Conservation (phyloP, 495 filamentous ascomycete genomes). For the Daldinia bambusicola region DNA sequence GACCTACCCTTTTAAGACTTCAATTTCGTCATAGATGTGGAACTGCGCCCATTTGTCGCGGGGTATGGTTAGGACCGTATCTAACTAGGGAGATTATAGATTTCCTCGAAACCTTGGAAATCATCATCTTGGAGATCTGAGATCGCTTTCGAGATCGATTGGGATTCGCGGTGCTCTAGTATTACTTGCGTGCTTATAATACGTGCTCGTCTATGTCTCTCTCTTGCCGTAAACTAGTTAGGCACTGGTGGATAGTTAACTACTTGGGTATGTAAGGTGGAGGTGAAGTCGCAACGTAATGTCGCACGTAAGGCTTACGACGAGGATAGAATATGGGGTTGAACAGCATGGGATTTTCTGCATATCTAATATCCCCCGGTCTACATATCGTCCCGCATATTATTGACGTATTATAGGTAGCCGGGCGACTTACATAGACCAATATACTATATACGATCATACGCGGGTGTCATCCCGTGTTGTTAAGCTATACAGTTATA, state of each 20-base stretch:
- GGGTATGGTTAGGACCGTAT: constrained; percentile 5
- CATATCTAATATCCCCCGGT: constrained; percentile 26
- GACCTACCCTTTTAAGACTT: constrained; percentile 30
- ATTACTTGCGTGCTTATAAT: background rate
- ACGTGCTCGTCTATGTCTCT: background rate
- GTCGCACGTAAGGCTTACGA: constrained; percentile 41
- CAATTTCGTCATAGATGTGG: constrained; percentile 41
- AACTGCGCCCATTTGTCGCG: constrained; percentile 38
- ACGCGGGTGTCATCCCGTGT: constrained; percentile 16
- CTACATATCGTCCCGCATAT: constrained; percentile 5
- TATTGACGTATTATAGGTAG: background rate
- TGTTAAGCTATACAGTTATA: constrained; percentile 9
- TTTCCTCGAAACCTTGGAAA: constrained; percentile 23
- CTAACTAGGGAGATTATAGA: constrained; percentile 12
- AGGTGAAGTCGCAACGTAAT: constrained; percentile 21
- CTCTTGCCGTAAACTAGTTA: constrained; percentile 2
- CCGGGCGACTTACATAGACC: constrained; percentile 18
- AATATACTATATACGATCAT: constrained; percentile 1
- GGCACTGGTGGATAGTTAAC: background rate
- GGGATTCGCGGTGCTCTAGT: constrained; percentile 1
- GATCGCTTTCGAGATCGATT: constrained; percentile 29
- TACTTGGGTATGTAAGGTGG: background rate
- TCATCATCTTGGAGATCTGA: constrained; percentile 14
- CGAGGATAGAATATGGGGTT: constrained; percentile 29
- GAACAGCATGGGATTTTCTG: constrained; percentile 30